Percentiles rank a stretch among this genome's conserved stretches.
phyloP scores from a whole-genome alignment of 495 filamentous ascomycete species.

The Aspergillus wentii region DNA sequence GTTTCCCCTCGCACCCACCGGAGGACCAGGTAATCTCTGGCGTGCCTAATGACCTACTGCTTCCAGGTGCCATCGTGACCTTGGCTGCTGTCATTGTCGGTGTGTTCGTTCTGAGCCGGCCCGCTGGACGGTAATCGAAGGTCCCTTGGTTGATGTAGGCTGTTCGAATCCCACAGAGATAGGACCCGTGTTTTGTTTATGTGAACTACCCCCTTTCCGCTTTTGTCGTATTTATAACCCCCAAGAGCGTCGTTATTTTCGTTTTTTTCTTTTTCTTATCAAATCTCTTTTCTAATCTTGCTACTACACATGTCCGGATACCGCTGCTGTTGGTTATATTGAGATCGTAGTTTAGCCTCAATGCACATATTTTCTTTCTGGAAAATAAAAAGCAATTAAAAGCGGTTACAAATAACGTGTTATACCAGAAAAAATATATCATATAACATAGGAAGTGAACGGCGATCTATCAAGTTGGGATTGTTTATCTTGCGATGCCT shows the following conservation, averaged over 20 bases:
- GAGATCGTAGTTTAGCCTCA: slow-evolving; percentile 7
- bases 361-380: no score
- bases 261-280: slow-evolving; percentile 2
- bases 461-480: no score
- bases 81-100: slow-evolving; percentile 89
- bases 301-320: slow-evolving; percentile 21
- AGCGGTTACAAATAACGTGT: no score
- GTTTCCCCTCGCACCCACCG: slow-evolving; percentile 37
- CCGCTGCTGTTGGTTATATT: slow-evolving; percentile 24
- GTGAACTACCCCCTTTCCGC: slow-evolving; percentile 8
- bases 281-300: slow-evolving; percentile 7
- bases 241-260: slow-evolving; percentile 11
- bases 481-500: no score
- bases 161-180: neutral
- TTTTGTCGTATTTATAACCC: slow-evolving; percentile 9
- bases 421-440: no score
- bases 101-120: slow-evolving; percentile 85
- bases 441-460: no score
- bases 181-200: slow-evolving; percentile 8
- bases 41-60: slow-evolving; percentile 88
- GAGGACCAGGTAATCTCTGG: slow-evolving; percentile 82
- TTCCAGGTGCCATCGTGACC: slow-evolving; percentile 92
- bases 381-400: no score
- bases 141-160: neutral
- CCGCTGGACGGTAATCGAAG: slow-evolving; percentile 56